Evolutionary conservation across 75 land plant genomes (phyloP), one percentile per base, ranked within the genome.

Genomic region (Azolla pinnata): DNA sequence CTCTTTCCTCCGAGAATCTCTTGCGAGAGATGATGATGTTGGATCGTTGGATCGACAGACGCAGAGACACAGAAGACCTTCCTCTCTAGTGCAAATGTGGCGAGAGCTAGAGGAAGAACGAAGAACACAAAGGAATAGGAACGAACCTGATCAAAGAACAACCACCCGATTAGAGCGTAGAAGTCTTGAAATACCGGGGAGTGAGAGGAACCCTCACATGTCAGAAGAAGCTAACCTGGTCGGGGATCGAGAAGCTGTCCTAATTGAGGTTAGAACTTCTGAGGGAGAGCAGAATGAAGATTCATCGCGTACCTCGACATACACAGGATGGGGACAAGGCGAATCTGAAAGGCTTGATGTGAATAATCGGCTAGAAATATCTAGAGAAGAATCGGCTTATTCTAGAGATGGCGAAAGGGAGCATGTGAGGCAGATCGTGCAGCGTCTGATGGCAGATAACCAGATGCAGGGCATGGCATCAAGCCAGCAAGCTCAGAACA

Each of bases 31-130:
- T 18, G 49, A 46, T 23, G 21, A 3, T 4, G 49, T 18, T 2
- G n/a, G 23, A 4, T 46, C 49, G 2, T 3, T 0, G 29, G 51
- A 76, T 33, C 23, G 54, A 52, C 71, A 72, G 31, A 86, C 82
- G 47, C 65, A 78, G 69, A 77, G 75, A 0, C 72, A 71, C 18
- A 67, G 79, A 2, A 76, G 71, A 34, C 80, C 90, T 2, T 81
- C 88, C 7, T 65, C 85, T 2, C 69, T 91, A 32, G 71, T 87
- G 17, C 92, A 87, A 51, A 77, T 77, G 93, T 91, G 97, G 97
- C 58, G 93, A 60, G 97, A 79, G 62, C 44, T 90, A 48, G 97
- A 91, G 69, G 82, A 67, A 42, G 88, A 80, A 31, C 70, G 70
- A 27, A 50, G 67, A 48, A 63, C 67, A 18, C 63, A 51, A 25